Base-by-base conservation (phyloP, 768 basidiomycete species). In the Mycena vitilis region DNA sequence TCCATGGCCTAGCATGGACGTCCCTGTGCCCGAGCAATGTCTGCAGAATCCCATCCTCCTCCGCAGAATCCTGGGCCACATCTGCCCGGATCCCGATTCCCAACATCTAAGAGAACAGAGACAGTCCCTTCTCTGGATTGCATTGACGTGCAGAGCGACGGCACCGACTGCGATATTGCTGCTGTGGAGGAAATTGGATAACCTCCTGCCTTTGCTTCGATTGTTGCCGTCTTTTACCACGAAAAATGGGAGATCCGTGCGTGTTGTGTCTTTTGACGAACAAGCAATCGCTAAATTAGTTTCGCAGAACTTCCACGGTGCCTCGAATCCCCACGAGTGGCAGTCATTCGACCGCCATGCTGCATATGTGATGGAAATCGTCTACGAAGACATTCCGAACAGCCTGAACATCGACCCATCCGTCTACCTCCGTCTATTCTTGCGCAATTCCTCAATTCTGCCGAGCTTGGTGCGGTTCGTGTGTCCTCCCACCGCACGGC, bases 151-250 rank as follows among this genome's bases (percentile, higher is more conserved):
- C 54, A 55, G 30, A 40, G 16, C 3, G 15, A n/a, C 56, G 4
- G 38, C 22, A 0, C 34, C 42, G 13, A 23, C 63, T 9, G 63
- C 63, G 3, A 45, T 57, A 5, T 48, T 30, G 34, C 48, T 38
- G 11, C 23, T 64, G 36, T 64, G 63, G 63, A 25, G 63, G 16
- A 56, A 36, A n/a, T 48, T 64, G 20, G 63, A 64, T n/a, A 64
- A 64, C 23, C 30, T 56, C 8, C 36, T 56, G n/a, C 63, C 63
- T 1, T 45, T 64, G 22, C 54, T 64, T 2, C 22, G 5, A 4
- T 36, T 64, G 3, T 10, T 64, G 30, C 54, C 63, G 23, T 56
- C 54, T 11, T 64, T 64, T 25, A 49, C 34, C 3, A 25, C 38
- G 16, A 23, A 18, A 20, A 38, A 40, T 15, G 45, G 54, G 4